Conservation (phyloP, 495 filamentous ascomycete species). For the Filosporella fistucella region DNA sequence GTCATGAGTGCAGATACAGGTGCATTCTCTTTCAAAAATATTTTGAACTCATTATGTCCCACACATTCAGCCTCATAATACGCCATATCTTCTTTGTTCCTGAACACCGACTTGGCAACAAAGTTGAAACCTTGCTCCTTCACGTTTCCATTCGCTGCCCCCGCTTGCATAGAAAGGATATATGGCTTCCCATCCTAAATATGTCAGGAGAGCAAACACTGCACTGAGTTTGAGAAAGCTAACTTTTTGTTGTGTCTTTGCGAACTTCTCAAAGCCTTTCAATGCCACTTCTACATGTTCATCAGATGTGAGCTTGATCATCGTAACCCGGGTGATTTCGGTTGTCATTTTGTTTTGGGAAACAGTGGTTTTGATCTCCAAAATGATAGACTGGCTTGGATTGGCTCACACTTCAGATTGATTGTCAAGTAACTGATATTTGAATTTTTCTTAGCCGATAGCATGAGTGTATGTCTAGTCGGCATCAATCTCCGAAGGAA, state of each 20-base stretch:
- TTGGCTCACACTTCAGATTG: no score
- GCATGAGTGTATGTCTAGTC: no score
- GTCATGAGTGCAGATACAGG: constrained; percentile 9
- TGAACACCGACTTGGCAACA: constrained; percentile 53
- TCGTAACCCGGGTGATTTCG: constrained; percentile 10
- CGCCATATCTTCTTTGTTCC: constrained; percentile 59
- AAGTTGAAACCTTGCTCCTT: constrained; percentile 62
- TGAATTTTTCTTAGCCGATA: no score
- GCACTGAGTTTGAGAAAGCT: neutral
- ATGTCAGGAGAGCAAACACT: neutral
- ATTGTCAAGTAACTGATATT: no score
- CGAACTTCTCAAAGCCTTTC: constrained; percentile 19
- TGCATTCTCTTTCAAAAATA: constrained; percentile 12
- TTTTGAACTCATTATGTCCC: constrained; percentile 57
- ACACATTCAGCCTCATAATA: constrained; percentile 63
- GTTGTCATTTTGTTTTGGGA: constrained; percentile 1
- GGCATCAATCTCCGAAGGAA: no score
- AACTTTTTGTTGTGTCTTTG: constrained; percentile 8
- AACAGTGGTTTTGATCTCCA: neutral
- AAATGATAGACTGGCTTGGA: no score
- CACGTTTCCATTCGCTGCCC: constrained; percentile 42
- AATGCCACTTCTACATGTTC: constrained; percentile 4
- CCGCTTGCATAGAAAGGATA: constrained; percentile 46
- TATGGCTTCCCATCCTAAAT: constrained; percentile 64
- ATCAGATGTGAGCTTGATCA: constrained; percentile 6